Evolutionary conservation across 768 basidiomycete species (phyloP).

Genomic region (Suillus subluteus): DNA sequence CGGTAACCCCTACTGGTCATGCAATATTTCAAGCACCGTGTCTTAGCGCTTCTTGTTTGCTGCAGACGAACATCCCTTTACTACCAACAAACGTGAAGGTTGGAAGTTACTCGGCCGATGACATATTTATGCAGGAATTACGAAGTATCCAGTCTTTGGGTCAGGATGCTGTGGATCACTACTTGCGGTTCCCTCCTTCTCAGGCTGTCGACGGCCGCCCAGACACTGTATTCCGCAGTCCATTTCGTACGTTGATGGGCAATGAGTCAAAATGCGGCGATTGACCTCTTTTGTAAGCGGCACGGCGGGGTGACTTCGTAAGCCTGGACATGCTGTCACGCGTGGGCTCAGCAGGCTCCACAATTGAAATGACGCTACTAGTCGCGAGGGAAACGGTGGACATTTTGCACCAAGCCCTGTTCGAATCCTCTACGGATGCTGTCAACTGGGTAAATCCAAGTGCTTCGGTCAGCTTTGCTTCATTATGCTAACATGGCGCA

Average conservation of each 20-base stretch:
- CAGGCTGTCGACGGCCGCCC: conserved; percentile 58
- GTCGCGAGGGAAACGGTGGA: conserved; percentile 37
- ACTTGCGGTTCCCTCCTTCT: conserved; percentile 50
- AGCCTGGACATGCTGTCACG: conserved; percentile 40
- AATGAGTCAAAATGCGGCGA: conserved; percentile 16
- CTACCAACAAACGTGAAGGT: conserved; percentile 38
- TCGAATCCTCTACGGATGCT: conserved; percentile 36
- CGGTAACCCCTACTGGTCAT: background rate
- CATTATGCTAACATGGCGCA: background rate
- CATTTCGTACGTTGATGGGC: conserved; percentile 41
- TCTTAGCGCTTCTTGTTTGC: conserved; percentile 45
- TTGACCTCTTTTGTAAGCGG: conserved; percentile 23
- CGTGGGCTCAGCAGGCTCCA: conserved; percentile 22
- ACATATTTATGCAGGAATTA: conserved; percentile 49
- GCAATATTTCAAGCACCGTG: conserved; percentile 41
- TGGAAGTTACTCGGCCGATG: conserved; percentile 29
- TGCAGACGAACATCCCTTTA: conserved; percentile 56
- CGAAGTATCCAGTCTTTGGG: conserved; percentile 39
- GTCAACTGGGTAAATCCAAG: conserved; percentile 34
- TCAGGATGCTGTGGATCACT: conserved; percentile 37
- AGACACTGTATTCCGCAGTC: conserved; percentile 54
- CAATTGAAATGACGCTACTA: conserved; percentile 39
- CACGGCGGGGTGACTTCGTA: conserved; percentile 41
- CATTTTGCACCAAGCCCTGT: conserved; percentile 32
- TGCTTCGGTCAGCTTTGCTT: background rate